phyloP scores from a whole-genome alignment of 2,329 filamentous ascomycete genomes.

The Cladophialophora exuberans region DNA sequence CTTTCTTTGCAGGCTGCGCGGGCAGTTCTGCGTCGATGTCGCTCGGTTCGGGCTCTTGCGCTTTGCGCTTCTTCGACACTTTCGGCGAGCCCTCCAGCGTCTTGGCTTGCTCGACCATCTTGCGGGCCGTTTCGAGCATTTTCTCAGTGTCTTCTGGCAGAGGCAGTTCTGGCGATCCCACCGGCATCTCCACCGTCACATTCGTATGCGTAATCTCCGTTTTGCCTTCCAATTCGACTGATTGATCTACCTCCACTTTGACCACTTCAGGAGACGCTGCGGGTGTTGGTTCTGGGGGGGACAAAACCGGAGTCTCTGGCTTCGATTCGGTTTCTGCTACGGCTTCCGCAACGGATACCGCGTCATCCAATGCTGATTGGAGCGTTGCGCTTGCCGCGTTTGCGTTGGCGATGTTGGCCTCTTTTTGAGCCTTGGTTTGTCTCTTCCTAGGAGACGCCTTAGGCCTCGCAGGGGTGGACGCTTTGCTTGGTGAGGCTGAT shows the following conservation, averaged over 20 bases:
- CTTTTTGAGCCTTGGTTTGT: conserved; percentile 53
- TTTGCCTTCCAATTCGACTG: conserved; percentile 69
- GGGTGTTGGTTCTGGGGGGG: conserved; percentile 2
- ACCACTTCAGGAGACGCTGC: conserved; percentile 55
- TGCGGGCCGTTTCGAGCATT: conserved; percentile 84
- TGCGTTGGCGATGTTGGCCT: conserved; percentile 52
- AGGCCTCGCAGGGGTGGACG: conserved; percentile 29
- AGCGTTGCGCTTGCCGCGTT: conserved; percentile 53
- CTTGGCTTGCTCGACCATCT: conserved; percentile 79
- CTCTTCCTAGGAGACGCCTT: conserved; percentile 60
- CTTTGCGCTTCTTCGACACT: conserved; percentile 66
- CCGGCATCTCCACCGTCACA: conserved; percentile 76
- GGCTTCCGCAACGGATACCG: conserved; percentile 42
- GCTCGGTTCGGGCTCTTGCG: conserved; percentile 57
- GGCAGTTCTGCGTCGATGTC: conserved; percentile 40
- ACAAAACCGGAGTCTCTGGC: conserved; percentile 6
- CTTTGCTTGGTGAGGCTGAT: conserved; percentile 60
- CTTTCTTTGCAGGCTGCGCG: conserved; percentile 69
- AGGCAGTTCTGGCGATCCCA: conserved; percentile 67
- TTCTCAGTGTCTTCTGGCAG: conserved; percentile 76
- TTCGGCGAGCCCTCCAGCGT: conserved; percentile 44
- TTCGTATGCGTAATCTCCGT: conserved; percentile 71
- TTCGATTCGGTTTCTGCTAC: conserved; percentile 34
- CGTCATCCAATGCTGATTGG: conserved; percentile 52
- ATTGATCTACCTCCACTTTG: conserved; percentile 71